A percentile compares a stretch with the other conserved stretches of the same genome.
These are phyloP conservation scores for Sarocladium strictum DNA, from an alignment of 2,329 filamentous ascomycete species.

Conservation along the genomic window DNA sequence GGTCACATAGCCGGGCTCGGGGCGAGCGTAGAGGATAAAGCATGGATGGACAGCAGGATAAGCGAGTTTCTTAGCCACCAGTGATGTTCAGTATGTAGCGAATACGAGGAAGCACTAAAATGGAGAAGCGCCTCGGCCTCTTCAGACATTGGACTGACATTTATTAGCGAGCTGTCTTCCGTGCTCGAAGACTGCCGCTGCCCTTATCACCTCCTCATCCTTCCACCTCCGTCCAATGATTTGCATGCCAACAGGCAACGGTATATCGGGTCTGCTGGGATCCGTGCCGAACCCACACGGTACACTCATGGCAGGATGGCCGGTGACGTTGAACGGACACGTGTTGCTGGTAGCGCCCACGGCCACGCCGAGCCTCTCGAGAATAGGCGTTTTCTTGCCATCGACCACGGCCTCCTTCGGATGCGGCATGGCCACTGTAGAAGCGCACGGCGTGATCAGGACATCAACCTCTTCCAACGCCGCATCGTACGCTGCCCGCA, in stretches of 20 bases:
- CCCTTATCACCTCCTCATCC: slow-evolving; percentile 18
- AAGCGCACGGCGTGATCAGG: slow-evolving; percentile 42
- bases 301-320: slow-evolving; percentile 41
- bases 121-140: too few relatives aligned
- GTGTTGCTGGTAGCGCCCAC: slow-evolving; percentile 41
- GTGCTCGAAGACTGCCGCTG: slow-evolving; percentile 20
- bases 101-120: too few relatives aligned
- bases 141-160: too few relatives aligned
- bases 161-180: slow-evolving; percentile 11
- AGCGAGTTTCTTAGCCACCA: slow-evolving; percentile 17
- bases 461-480: slow-evolving; percentile 39
- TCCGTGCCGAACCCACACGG: slow-evolving; percentile 26
- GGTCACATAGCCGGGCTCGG: slow-evolving; percentile 30
- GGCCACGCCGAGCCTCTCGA: slow-evolving; percentile 35
- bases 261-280: slow-evolving; percentile 11
- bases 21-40: slow-evolving; percentile 20
- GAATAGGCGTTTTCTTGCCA: slow-evolving; percentile 14
- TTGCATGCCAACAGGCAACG: slow-evolving; percentile 25
- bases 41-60: slow-evolving; percentile 26
- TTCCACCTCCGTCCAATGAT: slow-evolving; percentile 21
- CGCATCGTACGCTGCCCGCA: slow-evolving; percentile 41
- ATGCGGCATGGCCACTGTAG: slow-evolving; percentile 35
- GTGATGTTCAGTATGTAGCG: too few relatives aligned
- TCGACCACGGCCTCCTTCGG: slow-evolving; percentile 20
- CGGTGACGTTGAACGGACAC: slow-evolving; percentile 42